Evolutionary conservation across 331 rosid genomes (phyloP).

Genomic region (Malus hybrid): DNA sequence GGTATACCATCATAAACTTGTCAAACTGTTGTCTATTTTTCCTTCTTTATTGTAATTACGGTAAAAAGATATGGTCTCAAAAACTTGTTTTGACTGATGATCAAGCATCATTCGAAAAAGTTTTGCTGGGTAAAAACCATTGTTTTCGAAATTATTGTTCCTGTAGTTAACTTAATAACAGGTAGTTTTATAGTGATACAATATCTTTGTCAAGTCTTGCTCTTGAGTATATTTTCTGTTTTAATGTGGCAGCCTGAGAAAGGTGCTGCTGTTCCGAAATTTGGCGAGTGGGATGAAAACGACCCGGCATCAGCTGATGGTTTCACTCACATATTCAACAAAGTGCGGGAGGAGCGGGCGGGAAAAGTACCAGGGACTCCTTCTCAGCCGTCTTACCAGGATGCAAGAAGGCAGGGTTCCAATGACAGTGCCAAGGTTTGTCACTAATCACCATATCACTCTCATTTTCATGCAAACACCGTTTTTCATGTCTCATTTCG

Average conservation of each 20-base stretch:
- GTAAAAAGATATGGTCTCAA: neutral
- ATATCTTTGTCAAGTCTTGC: constrained; percentile 8
- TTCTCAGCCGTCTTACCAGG: constrained; percentile 33
- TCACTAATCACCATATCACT: neutral
- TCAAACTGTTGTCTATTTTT: neutral
- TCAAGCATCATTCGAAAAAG: neutral
- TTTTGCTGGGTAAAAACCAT: neutral
- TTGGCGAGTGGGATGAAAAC: constrained; percentile 87
- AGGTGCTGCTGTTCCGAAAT: constrained; percentile 93
- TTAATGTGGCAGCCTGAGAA: constrained; percentile 54
- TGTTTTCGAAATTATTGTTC: neutral
- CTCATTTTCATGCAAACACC: constrained; percentile 12
- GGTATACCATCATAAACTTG: neutral
- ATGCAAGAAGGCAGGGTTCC: constrained; percentile 6
- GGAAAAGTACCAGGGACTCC: constrained; percentile 49
- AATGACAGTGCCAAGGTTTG: constrained; percentile 54
- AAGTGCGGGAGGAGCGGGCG: constrained; percentile 67
- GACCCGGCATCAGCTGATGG: constrained; percentile 93
- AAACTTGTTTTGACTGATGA: neutral
- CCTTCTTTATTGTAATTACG: neutral
- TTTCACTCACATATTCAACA: constrained; percentile 73
- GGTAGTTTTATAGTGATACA: too few species aligned
- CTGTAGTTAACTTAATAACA: neutral
- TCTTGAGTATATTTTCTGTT: constrained; percentile 14
- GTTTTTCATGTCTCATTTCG: constrained; percentile 1